These are phyloP conservation scores for Dioszegia aurantiaca DNA, from an alignment of 768 basidiomycete genomes.

Conservation along the genomic window DNA sequence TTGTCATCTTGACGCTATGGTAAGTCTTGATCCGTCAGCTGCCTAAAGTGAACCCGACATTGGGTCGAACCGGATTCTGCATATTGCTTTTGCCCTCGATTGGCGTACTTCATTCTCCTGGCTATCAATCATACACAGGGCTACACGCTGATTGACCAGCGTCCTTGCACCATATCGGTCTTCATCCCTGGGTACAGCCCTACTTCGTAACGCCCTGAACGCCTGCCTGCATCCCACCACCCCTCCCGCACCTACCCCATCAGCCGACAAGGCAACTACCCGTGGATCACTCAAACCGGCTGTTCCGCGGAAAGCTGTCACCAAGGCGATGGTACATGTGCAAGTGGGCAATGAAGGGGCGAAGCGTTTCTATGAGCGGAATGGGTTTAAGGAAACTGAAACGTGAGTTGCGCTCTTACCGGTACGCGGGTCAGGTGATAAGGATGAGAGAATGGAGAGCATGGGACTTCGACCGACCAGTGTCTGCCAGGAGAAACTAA, in stretches of 20 bases:
- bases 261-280: slow-evolving; percentile 37
- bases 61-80: no score
- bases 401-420: slow-evolving; percentile 21
- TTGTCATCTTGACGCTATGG: slow-evolving; percentile 50
- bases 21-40: no score
- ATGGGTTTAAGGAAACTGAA: slow-evolving; percentile 45
- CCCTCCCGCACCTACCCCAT: slow-evolving; percentile 39
- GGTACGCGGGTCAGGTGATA: no score
- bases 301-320: slow-evolving; percentile 34
- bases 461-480: no score
- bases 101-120: no score
- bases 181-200: slow-evolving; percentile 42
- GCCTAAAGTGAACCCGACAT: no score
- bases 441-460: no score
- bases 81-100: no score
- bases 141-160: slow-evolving; percentile 22
- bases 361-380: slow-evolving; percentile 48
- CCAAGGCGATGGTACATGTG: slow-evolving; percentile 42
- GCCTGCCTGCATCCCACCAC: slow-evolving; percentile 37
- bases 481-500: no score
- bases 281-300: slow-evolving; percentile 27
- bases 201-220: slow-evolving; percentile 36
- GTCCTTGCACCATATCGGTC: slow-evolving; percentile 51
- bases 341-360: slow-evolving; percentile 47
- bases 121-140: not conserved